Evolutionary conservation across 2,329 filamentous ascomycete genomes (phyloP), one percentile per base, ranked within the genome.

Genomic region (Fusarium sp.): DNA sequence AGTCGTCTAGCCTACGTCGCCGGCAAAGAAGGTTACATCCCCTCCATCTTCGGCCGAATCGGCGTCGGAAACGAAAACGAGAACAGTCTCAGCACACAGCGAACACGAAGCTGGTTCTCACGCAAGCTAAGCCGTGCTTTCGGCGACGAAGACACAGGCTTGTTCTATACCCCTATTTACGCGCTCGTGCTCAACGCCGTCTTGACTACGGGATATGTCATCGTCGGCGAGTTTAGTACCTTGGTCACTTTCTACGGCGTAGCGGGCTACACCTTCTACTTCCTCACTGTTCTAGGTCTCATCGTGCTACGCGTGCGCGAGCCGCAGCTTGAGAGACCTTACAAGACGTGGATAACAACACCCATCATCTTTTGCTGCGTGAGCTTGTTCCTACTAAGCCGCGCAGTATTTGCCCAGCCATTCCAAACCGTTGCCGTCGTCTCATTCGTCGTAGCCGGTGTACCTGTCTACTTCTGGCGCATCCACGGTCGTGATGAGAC

Each of bases 351-450:
- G 96, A 97, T 99, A 76, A 91, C 91, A 1, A 99, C 96, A 2
- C 96, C 96, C 10, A 95, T 99, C 70, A 95, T 97, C 61, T 99
- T 99, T 79, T 99, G 96, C 85, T 99, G 96, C 77, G 96, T 99
- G 38, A 97, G 93, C 77, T 80, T 99, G 70, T 99, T 99, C 77
- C 80, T 99, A 70, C 86, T 99, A 42, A 94, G 90, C 76, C 86
- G 96, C 55, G 93, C 94, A 4, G 89, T 98, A 13, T 96, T 99
- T 77, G 91, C 93, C 31, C 90, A 97, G 80, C 96, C 96, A 4
- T 74, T 97, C 56, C 94, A 99, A 84, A 97, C 95, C 0, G 78
- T 97, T 23, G 88, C 95, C 20, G 96, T 99, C 7, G 83, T 97
- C 6, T 90, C 83, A 0, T 99, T 98, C 75, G 92, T 97, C 64